Evolutionary conservation across 2,329 filamentous ascomycete genomes (phyloP).

Genomic region (Ophiostoma himal-ulmi): DNA sequence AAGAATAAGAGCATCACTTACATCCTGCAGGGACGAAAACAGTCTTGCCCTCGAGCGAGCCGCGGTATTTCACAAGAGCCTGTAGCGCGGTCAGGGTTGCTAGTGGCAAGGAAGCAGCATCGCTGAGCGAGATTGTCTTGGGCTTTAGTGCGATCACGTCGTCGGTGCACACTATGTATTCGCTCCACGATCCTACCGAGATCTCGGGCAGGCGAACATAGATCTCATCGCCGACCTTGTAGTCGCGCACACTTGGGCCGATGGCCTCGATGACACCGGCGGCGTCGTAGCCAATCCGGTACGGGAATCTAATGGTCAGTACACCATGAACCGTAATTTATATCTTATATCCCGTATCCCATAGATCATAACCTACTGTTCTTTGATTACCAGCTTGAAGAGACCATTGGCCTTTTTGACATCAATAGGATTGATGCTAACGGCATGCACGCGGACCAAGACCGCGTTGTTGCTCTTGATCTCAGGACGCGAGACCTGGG

Average conservation of each 20-base stretch:
- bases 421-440: slow-evolving; percentile 35
- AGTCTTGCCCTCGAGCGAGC: slow-evolving; percentile 43
- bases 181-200: slow-evolving; percentile 6
- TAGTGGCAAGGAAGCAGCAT: slow-evolving; percentile 16
- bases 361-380: neutral
- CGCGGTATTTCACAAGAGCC: slow-evolving; percentile 10
- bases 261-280: slow-evolving; percentile 32
- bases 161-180: slow-evolving; percentile 9
- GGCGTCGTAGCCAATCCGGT: slow-evolving; percentile 28
- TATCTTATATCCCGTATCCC: too few relatives aligned
- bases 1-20: neutral
- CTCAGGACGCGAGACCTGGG: slow-evolving; percentile 4
- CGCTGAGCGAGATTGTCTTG: slow-evolving; percentile 1
- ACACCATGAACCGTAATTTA: neutral
- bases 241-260: slow-evolving; percentile 30
- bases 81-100: slow-evolving; percentile 8
- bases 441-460: slow-evolving; percentile 38
- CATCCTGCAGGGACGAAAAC: slow-evolving; percentile 46
- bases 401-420: slow-evolving; percentile 32
- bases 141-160: slow-evolving; percentile 11
- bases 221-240: slow-evolving; percentile 33
- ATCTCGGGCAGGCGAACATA: slow-evolving; percentile 35
- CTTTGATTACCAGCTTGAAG: slow-evolving; percentile 20
- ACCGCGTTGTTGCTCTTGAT: slow-evolving; percentile 42
- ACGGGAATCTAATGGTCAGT: slow-evolving; percentile 9